These are phyloP conservation scores for Aegilops umbellulata DNA, from an alignment of 176 grass and related monocot genomes.

Conservation along the genomic window DNA sequence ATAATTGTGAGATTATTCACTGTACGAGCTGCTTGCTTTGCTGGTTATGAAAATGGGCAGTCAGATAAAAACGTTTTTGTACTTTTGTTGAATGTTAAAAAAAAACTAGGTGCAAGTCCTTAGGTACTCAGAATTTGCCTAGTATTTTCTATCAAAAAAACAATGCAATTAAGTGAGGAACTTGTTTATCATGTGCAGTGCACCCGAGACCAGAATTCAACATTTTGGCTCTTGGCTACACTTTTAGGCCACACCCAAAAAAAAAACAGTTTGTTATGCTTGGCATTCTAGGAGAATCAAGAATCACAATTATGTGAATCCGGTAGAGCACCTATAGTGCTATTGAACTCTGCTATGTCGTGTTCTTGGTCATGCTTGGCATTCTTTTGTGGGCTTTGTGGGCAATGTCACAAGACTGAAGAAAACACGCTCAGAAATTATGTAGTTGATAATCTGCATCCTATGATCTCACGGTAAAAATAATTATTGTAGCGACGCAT, in stretches of 20 bases:
- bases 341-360: neutral
- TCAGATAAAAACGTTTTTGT: no score
- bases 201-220: neutral
- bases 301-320: neutral
- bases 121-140: neutral
- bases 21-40: no score
- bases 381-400: neutral
- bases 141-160: neutral
- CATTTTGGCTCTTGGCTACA: neutral
- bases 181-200: neutral
- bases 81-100: neutral
- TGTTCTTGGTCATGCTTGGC: neutral
- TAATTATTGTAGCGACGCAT: neutral
- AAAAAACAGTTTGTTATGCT: neutral
- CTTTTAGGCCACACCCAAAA: neutral
- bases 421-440: neutral
- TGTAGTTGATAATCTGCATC: neutral
- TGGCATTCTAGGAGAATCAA: neutral
- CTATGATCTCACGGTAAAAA: neutral
- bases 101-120: neutral
- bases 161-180: neutral
- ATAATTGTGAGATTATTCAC: neutral
- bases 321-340: neutral
- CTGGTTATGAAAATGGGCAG: no score
- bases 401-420: neutral